Evolutionary conservation across 768 basidiomycete species (phyloP), one percentile per base, ranked within the genome.

Genomic region (Terana coerulea): DNA sequence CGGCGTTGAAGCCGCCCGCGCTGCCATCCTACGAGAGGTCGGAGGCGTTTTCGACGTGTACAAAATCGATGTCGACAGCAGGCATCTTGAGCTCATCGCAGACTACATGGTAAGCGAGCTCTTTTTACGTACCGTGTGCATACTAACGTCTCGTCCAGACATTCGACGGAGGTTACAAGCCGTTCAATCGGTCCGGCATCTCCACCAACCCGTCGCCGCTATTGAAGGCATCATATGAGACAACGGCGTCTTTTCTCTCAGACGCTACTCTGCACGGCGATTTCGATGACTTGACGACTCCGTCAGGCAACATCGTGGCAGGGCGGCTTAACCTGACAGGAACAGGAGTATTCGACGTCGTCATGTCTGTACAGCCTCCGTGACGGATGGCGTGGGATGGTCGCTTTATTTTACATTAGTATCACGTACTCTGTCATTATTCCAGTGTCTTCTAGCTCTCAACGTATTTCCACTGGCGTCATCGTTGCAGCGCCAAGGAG

Each of bases 221-320:
- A 34, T 81, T 98, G 49, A 98, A 98, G 68, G 97, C 97, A 1
- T 97, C 94, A 8, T 99, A 91, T 70, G 97, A 98, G 71, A 98
- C 95, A 3, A 98, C 95, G 0, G 90, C 87, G 1, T 77, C 86
- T 1, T 97, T 99, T 76, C 69, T 99, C 59, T 90, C 95, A 3
- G 69, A 99, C 52, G 95, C 97, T 17, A 91, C 94, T 0, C 72
- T 99, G 41, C 84, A 86, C 64, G 97, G 97, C 22, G 97, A 98
- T 71, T 98, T 91, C 69, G 95, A 98, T 66, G 88, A 94, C 63
- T 74, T 98, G 58, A 80, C 83, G 17, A 87, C 88, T 19, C 95
- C 95, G 2, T 94, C 94, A 4, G 88, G 92, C 1, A 91, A 84
- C 64, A 88, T 99, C 66, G 95, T 98, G 28, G 59, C 97, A 52